Evolutionary conservation across 176 grass and related monocot genomes (phyloP), one percentile per base, ranked within the genome.

Genomic region (Poa pratensis): DNA sequence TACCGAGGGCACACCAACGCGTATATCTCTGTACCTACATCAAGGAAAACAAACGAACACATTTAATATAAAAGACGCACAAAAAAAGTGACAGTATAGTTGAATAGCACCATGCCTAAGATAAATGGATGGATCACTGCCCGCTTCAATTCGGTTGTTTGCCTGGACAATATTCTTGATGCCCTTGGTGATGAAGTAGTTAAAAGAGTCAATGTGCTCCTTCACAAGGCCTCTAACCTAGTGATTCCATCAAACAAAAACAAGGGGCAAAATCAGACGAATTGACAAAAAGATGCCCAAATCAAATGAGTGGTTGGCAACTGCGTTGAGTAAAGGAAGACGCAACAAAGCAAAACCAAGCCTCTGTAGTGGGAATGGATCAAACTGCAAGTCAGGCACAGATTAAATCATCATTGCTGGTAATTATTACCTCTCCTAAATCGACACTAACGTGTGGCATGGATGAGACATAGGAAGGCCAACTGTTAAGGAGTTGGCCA

Each of bases 221-320:
- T 98, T 98, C 64, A 98, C 93, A 5, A 95, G 87, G 4, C 96
- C 96, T 69, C 96, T 86, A 39, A 93, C 90, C 94, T 95, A 82
- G 43, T 68, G 45, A 73, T 17, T 15, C 28, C 28, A 69, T 52
- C 68, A 23, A 82, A 37, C 19, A 75, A 54, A 60, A 18, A 50
- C 15, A 22, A 28, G 19, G 53, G 48, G 55, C 7, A 23, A 65
- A 75, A 39, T 53, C 64, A 53, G 67, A 52, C 18, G 16, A 26
- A 28, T 48, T 13, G 13, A 73, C 39, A 14, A 48, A 26, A 48
- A 73, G 40, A 73, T 73, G 69, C 69, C 13, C n/a, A 73, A 14
- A 23, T 22, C 19, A 71, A 46, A 45, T 71, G 68, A 71, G 39
- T 71, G 15, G 17, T 68, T 37, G 64, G 64, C 64, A 72, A 40